These are phyloP conservation scores for Pythium insidiosum DNA, from an alignment of 352 stramenopile genomes.

Conservation along the genomic window DNA sequence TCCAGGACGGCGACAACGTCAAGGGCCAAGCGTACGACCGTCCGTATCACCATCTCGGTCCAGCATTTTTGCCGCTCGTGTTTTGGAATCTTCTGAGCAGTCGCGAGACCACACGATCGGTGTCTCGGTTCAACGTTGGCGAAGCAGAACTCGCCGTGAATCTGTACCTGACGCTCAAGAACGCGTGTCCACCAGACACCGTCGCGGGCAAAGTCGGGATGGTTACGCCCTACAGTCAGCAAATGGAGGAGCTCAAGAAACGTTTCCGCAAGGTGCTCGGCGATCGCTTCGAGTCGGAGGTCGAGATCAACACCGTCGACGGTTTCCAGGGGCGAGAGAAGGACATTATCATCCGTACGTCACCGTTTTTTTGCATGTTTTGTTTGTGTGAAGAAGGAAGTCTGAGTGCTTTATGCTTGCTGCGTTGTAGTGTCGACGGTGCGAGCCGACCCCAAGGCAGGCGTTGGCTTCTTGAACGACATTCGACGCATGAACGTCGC, in stretches of 20 bases:
- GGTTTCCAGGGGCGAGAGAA: constrained; percentile 90
- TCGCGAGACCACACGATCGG: constrained; percentile 64
- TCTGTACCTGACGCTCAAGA: constrained; percentile 81
- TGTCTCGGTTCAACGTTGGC: constrained; percentile 75
- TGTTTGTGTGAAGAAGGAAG: not conserved
- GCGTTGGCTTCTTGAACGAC: constrained; percentile 86
- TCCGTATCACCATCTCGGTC: constrained; percentile 67
- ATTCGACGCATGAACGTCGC: constrained; percentile 87
- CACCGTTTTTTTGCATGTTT: not conserved
- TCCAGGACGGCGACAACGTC: constrained; percentile 82
- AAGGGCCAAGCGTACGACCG: constrained; percentile 49
- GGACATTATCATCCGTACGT: constrained; percentile 88
- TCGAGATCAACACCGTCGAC: constrained; percentile 91
- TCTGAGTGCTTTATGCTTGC: not conserved
- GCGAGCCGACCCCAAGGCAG: constrained; percentile 67
- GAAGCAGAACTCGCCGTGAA: constrained; percentile 84
- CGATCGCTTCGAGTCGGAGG: constrained; percentile 63
- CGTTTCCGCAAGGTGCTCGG: constrained; percentile 45
- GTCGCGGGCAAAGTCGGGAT: constrained; percentile 81
- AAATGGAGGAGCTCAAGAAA: constrained; percentile 79
- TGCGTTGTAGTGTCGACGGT: constrained; percentile 71
- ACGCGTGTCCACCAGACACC: constrained; percentile 66
- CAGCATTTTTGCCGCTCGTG: constrained; percentile 67
- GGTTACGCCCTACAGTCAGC: constrained; percentile 87
- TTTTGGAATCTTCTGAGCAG: constrained; percentile 84